These are phyloP conservation scores for Colletotrichum sp. DNA, from an alignment of 2,329 filamentous ascomycete species.

Conservation along the genomic window DNA sequence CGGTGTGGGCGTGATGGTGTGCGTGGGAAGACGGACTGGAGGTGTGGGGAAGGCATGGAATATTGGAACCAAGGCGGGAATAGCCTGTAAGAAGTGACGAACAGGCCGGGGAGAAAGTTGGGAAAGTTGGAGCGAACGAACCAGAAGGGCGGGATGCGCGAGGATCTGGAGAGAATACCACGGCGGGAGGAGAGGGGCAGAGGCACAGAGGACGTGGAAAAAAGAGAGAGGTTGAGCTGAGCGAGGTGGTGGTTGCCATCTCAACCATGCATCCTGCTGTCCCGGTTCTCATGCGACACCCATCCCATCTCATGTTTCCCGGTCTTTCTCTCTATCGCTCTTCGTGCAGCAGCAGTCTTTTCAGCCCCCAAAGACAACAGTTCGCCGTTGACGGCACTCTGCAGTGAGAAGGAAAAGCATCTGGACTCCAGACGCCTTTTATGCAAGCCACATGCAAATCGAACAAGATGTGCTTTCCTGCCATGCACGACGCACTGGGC, in stretches of 20 bases:
- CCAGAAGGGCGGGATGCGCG: background rate
- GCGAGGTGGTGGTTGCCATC: background rate
- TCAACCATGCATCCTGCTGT: background rate
- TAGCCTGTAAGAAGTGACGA: background rate
- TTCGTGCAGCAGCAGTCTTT: background rate
- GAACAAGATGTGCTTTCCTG: background rate
- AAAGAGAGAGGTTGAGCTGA: background rate
- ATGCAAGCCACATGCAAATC: conserved; percentile 9
- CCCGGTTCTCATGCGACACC: background rate
- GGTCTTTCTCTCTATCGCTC: background rate
- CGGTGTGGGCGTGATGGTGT: background rate
- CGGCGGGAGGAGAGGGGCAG: background rate
- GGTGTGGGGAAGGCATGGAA: conserved; percentile 1
- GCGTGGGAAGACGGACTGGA: background rate
- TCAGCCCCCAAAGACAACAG: background rate
- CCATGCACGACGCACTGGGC: background rate
- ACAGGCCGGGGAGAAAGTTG: background rate
- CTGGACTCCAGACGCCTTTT: background rate
- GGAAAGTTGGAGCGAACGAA: background rate
- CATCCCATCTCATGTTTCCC: background rate
- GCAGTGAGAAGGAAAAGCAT: background rate
- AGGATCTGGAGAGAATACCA: background rate
- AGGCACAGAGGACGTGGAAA: background rate
- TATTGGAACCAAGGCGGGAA: background rate
- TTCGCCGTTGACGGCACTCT: background rate